Evolutionary conservation across 768 basidiomycete genomes (phyloP), one percentile per base, ranked within the genome.

Genomic region (Melanogaster broomeanus): DNA sequence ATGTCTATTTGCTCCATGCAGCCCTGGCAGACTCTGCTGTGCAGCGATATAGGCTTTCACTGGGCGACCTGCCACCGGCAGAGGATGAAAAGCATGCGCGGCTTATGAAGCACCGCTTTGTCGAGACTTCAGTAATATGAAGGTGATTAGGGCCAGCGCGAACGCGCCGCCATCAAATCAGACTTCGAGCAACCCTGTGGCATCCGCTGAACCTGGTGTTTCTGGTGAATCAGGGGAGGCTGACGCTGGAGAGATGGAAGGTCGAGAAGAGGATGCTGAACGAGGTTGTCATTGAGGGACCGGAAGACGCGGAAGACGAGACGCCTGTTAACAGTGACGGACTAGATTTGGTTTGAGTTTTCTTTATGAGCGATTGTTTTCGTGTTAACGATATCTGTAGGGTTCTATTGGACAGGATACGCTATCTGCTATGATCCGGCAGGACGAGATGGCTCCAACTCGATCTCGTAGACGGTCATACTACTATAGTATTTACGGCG

Each of bases 351-450:
- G 63, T 71, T 56, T 42, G 63, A 30, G 21, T 25, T 37, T 37
- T 8, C 13, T 48, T 51, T 27, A 30, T 42, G 33, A 40, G 38
- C 50, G 4, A 2, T 41, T 42, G 28, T 39, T 42, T 16, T 42
- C 44, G 28, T 48, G 41, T 52, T 54, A 33, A 58, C 55, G 49
- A 31, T 28, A 51, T 42, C 42, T 49, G 16, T 57, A 89, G 87
- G 88, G 87, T n/a, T 58, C 60, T 7, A 85, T 90, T 45, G 79
- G 85, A 16, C 87, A 90, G 57, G 88, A 90, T 59, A 81, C 87
- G 7, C 72, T 90, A 37, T 79, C 82, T 45, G 72, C 79, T 16
- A 88, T 88, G 84, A 89, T 90, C 59, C 78, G 83, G 34, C 82
- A 84, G 45, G 88, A 90, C 56, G 88, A 90, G 66, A 69, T 80